Evolutionary conservation across 228 moss, liverwort and hornwort species (phyloP).

Genomic region (Sphagnum fallax): DNA sequence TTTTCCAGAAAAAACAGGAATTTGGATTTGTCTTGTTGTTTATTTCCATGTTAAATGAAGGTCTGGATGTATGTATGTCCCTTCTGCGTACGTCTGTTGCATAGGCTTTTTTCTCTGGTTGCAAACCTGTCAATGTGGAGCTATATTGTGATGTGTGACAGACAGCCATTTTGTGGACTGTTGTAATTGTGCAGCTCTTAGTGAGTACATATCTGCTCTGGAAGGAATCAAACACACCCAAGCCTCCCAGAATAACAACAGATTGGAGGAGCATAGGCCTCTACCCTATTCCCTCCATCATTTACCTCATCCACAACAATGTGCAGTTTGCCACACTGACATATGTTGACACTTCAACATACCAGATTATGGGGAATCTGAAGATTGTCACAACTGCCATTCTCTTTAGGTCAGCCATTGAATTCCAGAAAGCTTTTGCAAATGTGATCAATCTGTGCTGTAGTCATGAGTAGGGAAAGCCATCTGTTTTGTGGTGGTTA

Average conservation of each 20-base stretch:
- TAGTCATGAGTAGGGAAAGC: neutral
- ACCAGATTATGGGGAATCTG: conserved; percentile 90
- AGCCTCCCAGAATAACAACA: conserved; percentile 29
- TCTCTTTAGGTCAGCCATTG: conserved; percentile 49
- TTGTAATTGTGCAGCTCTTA: conserved; percentile 38
- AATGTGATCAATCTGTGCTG: neutral
- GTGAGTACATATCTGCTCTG: conserved; percentile 64
- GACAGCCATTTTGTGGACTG: neutral
- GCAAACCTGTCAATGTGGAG: neutral
- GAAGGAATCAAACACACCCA: conserved; percentile 50
- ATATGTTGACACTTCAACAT: conserved; percentile 85
- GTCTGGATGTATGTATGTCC: too few relatives aligned
- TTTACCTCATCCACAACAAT: conserved; percentile 85
- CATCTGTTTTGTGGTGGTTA: neutral
- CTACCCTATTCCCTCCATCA: conserved; percentile 79
- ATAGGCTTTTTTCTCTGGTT: too few relatives aligned
- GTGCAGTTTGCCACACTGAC: conserved; percentile 77
- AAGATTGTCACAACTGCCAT: conserved; percentile 92
- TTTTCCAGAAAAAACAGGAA: too few relatives aligned
- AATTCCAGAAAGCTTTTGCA: neutral
- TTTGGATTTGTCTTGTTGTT: too few relatives aligned
- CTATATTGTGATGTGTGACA: neutral
- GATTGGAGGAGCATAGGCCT: conserved; percentile 64
- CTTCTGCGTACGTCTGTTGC: too few relatives aligned
- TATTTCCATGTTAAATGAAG: too few relatives aligned